These are phyloP conservation scores for Populus hybrid DNA, from an alignment of 441 rosid species.

Conservation along the genomic window DNA sequence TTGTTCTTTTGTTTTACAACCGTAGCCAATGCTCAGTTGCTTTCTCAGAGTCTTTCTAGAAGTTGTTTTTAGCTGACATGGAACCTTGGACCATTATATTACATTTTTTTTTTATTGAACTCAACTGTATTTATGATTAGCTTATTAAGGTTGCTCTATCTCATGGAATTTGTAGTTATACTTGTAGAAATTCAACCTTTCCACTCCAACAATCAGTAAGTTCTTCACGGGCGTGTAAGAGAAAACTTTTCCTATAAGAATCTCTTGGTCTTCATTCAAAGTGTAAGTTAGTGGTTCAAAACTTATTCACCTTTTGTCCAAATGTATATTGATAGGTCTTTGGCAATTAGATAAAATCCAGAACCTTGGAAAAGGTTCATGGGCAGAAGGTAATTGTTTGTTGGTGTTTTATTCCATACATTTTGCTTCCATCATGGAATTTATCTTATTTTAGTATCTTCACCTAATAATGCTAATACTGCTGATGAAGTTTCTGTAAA, in stretches of 20 bases:
- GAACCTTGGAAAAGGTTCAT: not conserved
- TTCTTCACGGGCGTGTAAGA: not conserved
- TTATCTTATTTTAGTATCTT: not conserved
- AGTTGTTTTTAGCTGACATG: not conserved
- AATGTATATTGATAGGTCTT: not conserved
- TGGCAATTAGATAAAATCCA: not conserved
- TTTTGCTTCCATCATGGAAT: not conserved
- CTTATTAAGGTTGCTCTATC: not conserved
- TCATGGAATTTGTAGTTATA: not conserved
- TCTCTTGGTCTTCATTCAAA: not conserved
- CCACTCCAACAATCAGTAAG: not conserved
- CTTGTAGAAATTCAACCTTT: not conserved
- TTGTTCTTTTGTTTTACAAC: constrained; percentile 38
- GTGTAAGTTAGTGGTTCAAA: not conserved
- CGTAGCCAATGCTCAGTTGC: not conserved
- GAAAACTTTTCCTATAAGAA: not conserved
- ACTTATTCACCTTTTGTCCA: not conserved
- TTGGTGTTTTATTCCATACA: not conserved
- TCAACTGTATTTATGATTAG: not conserved
- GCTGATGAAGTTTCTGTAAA: not conserved
- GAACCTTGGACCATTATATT: not conserved
- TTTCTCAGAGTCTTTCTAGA: not conserved
- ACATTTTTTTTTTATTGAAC: not conserved
- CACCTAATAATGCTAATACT: not conserved
- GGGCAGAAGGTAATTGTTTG: not conserved